phyloP scores from a whole-genome alignment of 1,284 basidiomycete genomes.

The Mycena citricolor region DNA sequence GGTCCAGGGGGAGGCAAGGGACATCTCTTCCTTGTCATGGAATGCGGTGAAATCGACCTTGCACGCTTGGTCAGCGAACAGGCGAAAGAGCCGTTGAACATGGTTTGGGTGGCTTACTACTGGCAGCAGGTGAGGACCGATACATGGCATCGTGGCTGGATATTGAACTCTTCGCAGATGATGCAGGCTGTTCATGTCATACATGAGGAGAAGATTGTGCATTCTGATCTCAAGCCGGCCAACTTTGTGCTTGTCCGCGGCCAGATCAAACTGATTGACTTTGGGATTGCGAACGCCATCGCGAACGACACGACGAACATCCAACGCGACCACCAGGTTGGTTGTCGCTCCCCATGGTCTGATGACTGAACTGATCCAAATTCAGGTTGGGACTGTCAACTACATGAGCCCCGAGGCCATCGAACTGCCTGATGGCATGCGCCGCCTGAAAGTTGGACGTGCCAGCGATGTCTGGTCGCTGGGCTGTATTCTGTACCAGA shows the following conservation, averaged over 20 bases:
- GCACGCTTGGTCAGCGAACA: conserved; percentile 81
- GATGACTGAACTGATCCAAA: conserved; percentile 8
- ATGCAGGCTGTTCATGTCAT: conserved; percentile 93
- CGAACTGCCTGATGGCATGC: conserved; percentile 75
- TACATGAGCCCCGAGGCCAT: conserved; percentile 97
- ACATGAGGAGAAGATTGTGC: conserved; percentile 94
- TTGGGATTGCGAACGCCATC: conserved; percentile 95
- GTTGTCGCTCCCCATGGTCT: conserved; percentile 8
- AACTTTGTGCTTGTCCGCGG: conserved; percentile 95
- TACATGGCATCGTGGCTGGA: conserved; percentile 4
- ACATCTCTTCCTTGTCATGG: conserved; percentile 83
- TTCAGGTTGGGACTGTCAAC: conserved; percentile 87
- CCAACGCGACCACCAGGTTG: conserved; percentile 87
- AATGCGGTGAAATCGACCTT: conserved; percentile 90
- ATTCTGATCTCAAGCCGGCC: conserved; percentile 94
- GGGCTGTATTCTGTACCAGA: conserved; percentile 96
- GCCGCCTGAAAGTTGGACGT: conserved; percentile 79
- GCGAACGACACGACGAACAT: conserved; percentile 98
- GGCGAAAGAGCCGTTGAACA: conserved; percentile 78
- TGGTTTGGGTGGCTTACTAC: conserved; percentile 91
- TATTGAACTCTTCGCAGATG: conserved; percentile 61
- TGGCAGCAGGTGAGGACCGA: conserved; percentile 94
- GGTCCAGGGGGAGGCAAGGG: conserved; percentile 66
- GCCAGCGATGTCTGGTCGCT: conserved; percentile 96
- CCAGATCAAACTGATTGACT: conserved; percentile 92